Conservation (phyloP, 108 stramenopile species). For the Cylindrotheca closterium region DNA sequence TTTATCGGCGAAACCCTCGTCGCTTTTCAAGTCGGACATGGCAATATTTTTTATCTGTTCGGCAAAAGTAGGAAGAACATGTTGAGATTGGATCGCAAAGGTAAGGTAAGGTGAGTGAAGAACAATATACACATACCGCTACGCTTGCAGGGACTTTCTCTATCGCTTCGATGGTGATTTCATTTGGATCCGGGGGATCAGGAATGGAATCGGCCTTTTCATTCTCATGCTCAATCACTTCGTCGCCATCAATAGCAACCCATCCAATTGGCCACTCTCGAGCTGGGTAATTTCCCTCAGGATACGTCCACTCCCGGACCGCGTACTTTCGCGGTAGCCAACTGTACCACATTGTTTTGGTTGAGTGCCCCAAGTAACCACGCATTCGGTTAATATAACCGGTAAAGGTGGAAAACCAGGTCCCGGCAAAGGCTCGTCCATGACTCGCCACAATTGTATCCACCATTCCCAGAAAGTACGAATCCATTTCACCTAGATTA, state of each 20-base stretch:
- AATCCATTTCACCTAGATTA: constrained; percentile 45
- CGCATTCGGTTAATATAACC: constrained; percentile 83
- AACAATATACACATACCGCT: no score
- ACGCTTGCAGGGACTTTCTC: no score
- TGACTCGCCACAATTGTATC: constrained; percentile 81
- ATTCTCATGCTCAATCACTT: constrained; percentile 61
- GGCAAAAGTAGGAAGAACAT: neutral
- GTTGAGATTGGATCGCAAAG: no score
- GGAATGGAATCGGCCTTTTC: no score
- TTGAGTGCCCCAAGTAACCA: constrained; percentile 76
- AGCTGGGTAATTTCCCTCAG: constrained; percentile 48
- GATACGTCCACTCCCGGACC: constrained; percentile 53
- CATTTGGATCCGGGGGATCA: no score
- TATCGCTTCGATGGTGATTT: neutral
- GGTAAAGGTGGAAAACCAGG: constrained; percentile 90
- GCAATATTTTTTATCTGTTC: constrained; percentile 14
- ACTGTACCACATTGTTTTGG: constrained; percentile 56
- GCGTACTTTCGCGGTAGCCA: constrained; percentile 50
- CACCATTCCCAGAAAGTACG: constrained; percentile 79
- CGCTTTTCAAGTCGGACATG: constrained; percentile 19
- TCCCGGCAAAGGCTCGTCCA: constrained; percentile 81
- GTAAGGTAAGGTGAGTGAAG: no score
- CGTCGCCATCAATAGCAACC: constrained; percentile 75
- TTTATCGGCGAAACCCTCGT: constrained; percentile 26
- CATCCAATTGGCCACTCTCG: constrained; percentile 72